These are phyloP conservation scores for Trichoderma atroviride DNA, from an alignment of 2,329 filamentous ascomycete genomes.

Conservation along the genomic window DNA sequence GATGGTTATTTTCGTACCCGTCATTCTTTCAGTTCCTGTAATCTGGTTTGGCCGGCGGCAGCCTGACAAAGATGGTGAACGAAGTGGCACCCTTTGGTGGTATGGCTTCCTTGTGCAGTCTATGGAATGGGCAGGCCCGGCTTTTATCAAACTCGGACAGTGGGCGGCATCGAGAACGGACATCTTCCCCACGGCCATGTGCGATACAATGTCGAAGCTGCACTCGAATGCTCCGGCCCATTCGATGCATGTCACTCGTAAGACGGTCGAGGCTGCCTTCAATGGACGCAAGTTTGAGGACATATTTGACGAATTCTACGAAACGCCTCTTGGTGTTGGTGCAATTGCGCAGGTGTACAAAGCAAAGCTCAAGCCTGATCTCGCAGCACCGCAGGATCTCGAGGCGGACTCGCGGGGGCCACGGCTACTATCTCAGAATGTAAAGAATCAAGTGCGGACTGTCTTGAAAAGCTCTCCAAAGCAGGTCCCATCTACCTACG, in stretches of 20 bases:
- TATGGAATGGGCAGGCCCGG: slow-evolving; percentile 92
- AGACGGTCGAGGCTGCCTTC: slow-evolving; percentile 80
- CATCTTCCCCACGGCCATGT: slow-evolving; percentile 93
- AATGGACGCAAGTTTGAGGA: slow-evolving; percentile 78
- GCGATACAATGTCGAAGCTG: slow-evolving; percentile 87
- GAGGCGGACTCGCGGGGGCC: slow-evolving; percentile 47
- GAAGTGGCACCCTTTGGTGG: slow-evolving; percentile 88
- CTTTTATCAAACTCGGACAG: slow-evolving; percentile 98
- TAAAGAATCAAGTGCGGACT: slow-evolving; percentile 80
- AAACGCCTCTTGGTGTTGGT: slow-evolving; percentile 85
- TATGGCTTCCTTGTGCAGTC: slow-evolving; percentile 82
- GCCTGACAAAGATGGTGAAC: slow-evolving; percentile 69
- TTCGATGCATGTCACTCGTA: slow-evolving; percentile 76
- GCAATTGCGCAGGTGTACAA: slow-evolving; percentile 98
- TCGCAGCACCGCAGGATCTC: slow-evolving; percentile 66
- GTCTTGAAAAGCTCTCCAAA: slow-evolving; percentile 85
- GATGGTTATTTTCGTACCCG: slow-evolving; percentile 85
- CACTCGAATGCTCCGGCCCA: slow-evolving; percentile 95
- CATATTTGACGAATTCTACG: slow-evolving; percentile 95
- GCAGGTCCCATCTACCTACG: slow-evolving; percentile 85
- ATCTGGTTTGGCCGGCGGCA: slow-evolving; percentile 76
- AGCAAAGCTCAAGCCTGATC: slow-evolving; percentile 80
- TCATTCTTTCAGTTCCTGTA: slow-evolving; percentile 75
- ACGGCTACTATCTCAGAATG: slow-evolving; percentile 63
- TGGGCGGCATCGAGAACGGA: slow-evolving; percentile 97